Evolutionary conservation across 306 rosid genomes (phyloP).

Genomic region (Medicago arabica): DNA sequence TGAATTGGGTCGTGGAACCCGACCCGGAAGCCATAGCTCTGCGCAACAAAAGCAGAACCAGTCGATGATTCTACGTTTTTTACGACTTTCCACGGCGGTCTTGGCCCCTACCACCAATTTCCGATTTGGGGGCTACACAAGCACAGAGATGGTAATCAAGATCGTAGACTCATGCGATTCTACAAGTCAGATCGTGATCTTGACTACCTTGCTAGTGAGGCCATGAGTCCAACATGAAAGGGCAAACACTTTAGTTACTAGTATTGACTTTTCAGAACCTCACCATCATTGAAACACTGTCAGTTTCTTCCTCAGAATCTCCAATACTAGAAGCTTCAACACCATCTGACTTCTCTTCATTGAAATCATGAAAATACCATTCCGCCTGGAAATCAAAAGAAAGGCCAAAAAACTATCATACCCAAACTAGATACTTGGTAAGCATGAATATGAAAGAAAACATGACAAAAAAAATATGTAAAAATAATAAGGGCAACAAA

Average conservation of each 20-base stretch:
- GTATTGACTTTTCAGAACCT: constrained; percentile 42
- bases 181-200: too few relatives aligned
- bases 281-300: constrained; percentile 85
- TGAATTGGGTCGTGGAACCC: too few relatives aligned
- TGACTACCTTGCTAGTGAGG: too few relatives aligned
- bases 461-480: too few relatives aligned
- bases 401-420: constrained; percentile 9
- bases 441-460: constrained; percentile 17
- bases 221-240: constrained; percentile 6
- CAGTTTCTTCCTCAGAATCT: constrained; percentile 80
- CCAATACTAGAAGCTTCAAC: constrained; percentile 60
- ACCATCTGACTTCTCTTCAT: constrained; percentile 65
- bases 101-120: too few relatives aligned
- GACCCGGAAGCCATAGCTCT: too few relatives aligned
- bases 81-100: too few relatives aligned
- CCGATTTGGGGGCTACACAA: too few relatives aligned
- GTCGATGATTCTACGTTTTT: too few relatives aligned
- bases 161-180: too few relatives aligned
- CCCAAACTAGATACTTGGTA: constrained; percentile 9
- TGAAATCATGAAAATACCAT: constrained; percentile 79
- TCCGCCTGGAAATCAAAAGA: constrained; percentile 67
- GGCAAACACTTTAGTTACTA: not conserved
- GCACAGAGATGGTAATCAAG: too few relatives aligned
- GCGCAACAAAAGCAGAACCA: too few relatives aligned
- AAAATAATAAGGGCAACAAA: not conserved